phyloP scores from a whole-genome alignment of 768 basidiomycete species.

The Mycena pura region DNA sequence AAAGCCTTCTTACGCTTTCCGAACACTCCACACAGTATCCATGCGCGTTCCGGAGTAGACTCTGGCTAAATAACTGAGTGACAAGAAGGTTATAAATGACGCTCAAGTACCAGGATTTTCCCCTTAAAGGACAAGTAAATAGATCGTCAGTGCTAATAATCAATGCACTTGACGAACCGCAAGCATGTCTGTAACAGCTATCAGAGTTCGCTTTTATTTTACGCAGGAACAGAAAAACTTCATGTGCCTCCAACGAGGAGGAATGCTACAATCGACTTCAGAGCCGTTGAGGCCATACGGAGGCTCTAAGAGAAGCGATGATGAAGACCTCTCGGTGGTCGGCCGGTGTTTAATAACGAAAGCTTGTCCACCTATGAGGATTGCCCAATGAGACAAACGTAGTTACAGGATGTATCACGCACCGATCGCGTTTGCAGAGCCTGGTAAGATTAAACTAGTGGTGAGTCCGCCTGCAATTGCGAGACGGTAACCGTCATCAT shows the following conservation, averaged over 20 bases:
- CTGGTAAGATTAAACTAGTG: slow-evolving; percentile 75
- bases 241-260: slow-evolving; percentile 73
- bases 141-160: neutral
- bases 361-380: slow-evolving; percentile 71
- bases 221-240: slow-evolving; percentile 51
- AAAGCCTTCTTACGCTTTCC: slow-evolving; percentile 51
- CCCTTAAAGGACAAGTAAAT: slow-evolving; percentile 43
- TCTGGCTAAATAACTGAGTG: slow-evolving; percentile 32
- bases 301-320: slow-evolving; percentile 81
- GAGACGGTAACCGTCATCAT: slow-evolving; percentile 70
- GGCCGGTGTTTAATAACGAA: slow-evolving; percentile 83
- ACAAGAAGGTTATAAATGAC: neutral
- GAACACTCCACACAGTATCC: slow-evolving; percentile 72
- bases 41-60: slow-evolving; percentile 60
- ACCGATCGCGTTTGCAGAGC: slow-evolving; percentile 71
- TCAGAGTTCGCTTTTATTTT: neutral
- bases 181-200: slow-evolving; percentile 47
- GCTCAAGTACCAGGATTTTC: slow-evolving; percentile 58
- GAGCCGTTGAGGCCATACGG: slow-evolving; percentile 59
- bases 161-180: slow-evolving; percentile 39
- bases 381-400: slow-evolving; percentile 4
- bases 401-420: slow-evolving; percentile 27
- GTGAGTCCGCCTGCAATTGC: slow-evolving; percentile 83
- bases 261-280: slow-evolving; percentile 42
- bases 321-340: slow-evolving; percentile 72